A percentile compares a stretch with the other conserved stretches of the same genome.
phyloP scores from a whole-genome alignment of 495 filamentous ascomycete species.

The Xylaria sp. region DNA sequence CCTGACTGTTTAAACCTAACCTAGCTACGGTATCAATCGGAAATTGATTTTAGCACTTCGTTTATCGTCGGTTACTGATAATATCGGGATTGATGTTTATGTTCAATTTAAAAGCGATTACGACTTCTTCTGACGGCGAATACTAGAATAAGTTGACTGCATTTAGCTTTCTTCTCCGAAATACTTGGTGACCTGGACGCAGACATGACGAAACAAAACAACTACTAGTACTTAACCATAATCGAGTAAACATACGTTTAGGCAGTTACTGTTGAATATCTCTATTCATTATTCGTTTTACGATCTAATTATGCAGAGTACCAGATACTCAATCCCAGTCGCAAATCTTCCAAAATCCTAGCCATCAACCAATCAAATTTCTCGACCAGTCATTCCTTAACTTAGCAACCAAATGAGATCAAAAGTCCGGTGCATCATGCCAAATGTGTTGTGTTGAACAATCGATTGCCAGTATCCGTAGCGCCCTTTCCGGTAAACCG shows the following conservation, averaged over 20 bases:
- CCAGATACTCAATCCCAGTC: neutral
- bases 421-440: neutral
- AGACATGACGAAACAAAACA: neutral
- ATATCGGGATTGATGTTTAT: neutral
- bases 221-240: too few species aligned
- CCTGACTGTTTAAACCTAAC: neutral
- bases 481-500: constrained; percentile 59
- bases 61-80: neutral
- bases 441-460: neutral
- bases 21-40: neutral
- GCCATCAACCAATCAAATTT: too few species aligned
- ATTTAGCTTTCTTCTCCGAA: constrained; percentile 2
- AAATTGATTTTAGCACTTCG: neutral
- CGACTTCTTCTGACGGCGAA: neutral
- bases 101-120: neutral
- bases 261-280: neutral
- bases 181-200: neutral
- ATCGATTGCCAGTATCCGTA: constrained; percentile 62
- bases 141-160: neutral
- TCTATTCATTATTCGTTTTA: neutral
- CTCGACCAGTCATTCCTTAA: too few species aligned
- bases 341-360: neutral
- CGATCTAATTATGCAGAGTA: neutral
- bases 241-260: neutral
- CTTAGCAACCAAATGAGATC: too few species aligned